These are phyloP conservation scores for Aureobasidium sp. DNA, from an alignment of 2,329 filamentous ascomycete species.

Conservation along the genomic window DNA sequence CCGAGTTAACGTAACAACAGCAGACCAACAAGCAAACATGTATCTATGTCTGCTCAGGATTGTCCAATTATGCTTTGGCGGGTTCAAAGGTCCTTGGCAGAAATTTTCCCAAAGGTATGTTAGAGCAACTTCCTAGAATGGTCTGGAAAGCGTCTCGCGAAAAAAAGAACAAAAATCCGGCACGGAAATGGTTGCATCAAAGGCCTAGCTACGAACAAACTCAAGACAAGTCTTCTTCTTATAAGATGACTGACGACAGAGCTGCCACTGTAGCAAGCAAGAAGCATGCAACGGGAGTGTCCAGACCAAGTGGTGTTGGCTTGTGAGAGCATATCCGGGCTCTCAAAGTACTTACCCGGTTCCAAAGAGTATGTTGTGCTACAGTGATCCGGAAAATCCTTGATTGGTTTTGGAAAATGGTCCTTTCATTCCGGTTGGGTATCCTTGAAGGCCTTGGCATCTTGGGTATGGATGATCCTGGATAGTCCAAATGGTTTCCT, in stretches of 20 bases:
- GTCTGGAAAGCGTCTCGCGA: neutral
- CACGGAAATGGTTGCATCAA: neutral
- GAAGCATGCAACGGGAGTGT: neutral
- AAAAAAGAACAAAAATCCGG: neutral
- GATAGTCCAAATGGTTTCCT: conserved; percentile 11
- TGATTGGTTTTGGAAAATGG: neutral
- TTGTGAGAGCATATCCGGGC: neutral
- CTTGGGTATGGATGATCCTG: conserved; percentile 2
- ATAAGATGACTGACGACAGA: conserved; percentile 7
- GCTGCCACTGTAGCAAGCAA: conserved; percentile 1
- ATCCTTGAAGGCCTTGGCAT: neutral
- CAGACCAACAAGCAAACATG: neutral
- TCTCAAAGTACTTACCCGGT: conserved; percentile 6
- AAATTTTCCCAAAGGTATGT: neutral
- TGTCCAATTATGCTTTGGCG: neutral
- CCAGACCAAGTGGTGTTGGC: neutral
- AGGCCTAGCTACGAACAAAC: neutral
- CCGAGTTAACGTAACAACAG: neutral
- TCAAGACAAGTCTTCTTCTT: conserved; percentile 13
- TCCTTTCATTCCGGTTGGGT: conserved; percentile 5
- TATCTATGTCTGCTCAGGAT: neutral
- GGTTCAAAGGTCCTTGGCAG: neutral
- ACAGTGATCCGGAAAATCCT: neutral
- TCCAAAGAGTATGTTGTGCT: neutral
- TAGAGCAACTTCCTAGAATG: neutral